phyloP scores from a whole-genome alignment of 371 early-diverging fungal genomes.

The Rhizopus sp. region DNA sequence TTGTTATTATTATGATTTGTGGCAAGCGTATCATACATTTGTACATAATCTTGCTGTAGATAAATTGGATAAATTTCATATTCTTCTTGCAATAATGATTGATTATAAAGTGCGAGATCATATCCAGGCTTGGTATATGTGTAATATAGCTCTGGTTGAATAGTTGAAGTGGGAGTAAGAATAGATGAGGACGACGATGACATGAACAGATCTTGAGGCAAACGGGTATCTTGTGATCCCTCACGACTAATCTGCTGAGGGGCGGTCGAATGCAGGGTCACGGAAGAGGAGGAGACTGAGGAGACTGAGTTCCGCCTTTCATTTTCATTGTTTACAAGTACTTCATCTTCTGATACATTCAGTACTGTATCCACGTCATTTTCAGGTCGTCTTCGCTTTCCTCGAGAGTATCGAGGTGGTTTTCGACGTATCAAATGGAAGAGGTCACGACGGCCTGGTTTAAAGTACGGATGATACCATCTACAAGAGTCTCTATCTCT shows the following conservation, averaged over 20 bases:
- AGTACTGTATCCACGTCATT: slow-evolving; percentile 22
- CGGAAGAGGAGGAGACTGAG: slow-evolving; percentile 16
- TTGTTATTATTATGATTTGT: no score
- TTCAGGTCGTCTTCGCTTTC: slow-evolving; percentile 19
- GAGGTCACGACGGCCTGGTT: slow-evolving; percentile 41
- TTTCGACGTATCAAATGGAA: slow-evolving; percentile 48
- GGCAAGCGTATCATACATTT: no score
- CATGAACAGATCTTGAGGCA: no score
- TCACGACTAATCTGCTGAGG: not conserved
- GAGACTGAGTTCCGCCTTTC: slow-evolving; percentile 21
- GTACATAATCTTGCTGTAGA: no score
- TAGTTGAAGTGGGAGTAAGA: no score
- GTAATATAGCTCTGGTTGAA: no score
- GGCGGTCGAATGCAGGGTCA: slow-evolving; percentile 11
- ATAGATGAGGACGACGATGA: no score
- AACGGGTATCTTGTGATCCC: not conserved
- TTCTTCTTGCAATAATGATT: no score
- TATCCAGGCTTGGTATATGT: no score
- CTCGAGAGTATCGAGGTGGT: slow-evolving; percentile 37
- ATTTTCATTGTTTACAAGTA: slow-evolving; percentile 7
- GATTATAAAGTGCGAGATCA: no score
- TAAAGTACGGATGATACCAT: slow-evolving; percentile 49
- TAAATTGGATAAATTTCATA: no score
- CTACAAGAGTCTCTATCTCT: slow-evolving; percentile 47
- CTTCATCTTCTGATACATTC: slow-evolving; percentile 19